Percentiles rank a stretch among this genome's conserved stretches.
Conservation (phyloP, 140 eudicot genomes). For the Anethum foeniculum region DNA sequence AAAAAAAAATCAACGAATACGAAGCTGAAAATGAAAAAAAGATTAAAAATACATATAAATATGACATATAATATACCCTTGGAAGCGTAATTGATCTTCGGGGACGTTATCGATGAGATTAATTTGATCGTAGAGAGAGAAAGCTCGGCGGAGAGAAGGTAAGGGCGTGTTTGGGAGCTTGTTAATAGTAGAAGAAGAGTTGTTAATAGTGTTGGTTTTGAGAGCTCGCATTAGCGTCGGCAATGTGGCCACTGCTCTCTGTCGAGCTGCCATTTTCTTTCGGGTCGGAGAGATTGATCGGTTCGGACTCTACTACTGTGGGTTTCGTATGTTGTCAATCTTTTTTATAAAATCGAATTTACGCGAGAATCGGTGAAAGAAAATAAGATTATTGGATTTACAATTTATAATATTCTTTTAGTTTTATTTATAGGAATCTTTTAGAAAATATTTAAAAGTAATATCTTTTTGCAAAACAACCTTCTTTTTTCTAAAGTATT, state of each 20-base stretch:
- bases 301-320: neutral
- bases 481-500: too few relatives aligned
- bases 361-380: too few relatives aligned
- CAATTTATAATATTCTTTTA: too few relatives aligned
- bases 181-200: conserved; percentile 12
- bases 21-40: neutral
- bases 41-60: neutral
- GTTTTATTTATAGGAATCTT: too few relatives aligned
- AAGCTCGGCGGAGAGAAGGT: conserved; percentile 81
- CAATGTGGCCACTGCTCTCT: conserved; percentile 65
- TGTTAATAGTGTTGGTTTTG: conserved; percentile 24
- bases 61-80: conserved; percentile 31
- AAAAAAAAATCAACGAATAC: neutral
- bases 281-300: neutral
- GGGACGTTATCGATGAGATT: conserved; percentile 89
- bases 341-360: too few relatives aligned
- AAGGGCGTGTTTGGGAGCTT: conserved; percentile 25
- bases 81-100: conserved; percentile 90
- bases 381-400: too few relatives aligned
- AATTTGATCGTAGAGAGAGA: conserved; percentile 90
- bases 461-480: too few relatives aligned
- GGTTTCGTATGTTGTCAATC: neutral
- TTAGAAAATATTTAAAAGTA: too few relatives aligned
- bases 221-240: conserved; percentile 70
- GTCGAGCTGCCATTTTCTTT: conserved; percentile 61